Base-by-base conservation (phyloP, 2,329 filamentous ascomycete genomes). In the Penicillium psychrosexuale region DNA sequence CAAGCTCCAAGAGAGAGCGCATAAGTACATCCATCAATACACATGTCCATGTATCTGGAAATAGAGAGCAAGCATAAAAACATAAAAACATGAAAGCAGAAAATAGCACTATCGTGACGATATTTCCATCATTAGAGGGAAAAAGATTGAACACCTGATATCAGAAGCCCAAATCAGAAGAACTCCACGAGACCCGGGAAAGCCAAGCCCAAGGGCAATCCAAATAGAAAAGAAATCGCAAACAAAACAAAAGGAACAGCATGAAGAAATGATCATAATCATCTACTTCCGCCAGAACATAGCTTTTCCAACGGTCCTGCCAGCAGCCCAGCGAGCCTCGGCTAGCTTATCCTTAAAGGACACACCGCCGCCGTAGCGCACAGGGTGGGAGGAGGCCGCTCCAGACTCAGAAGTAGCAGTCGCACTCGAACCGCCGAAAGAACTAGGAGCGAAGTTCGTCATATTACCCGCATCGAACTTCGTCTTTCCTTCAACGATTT, bases 401-500 rank as follows among this genome's bases (percentile, higher is more conserved):
- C 15, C 54, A 11, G 52, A 38, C 49, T 67, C 61, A 1, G 69
- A 62, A 30, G 62, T 62, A 5, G 57, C 47, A 17, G 58, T 61
- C 7, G 55, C 47, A 44, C 53, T 68, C 5, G 63, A 62, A 27
- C 61, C 62, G 28, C 66, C 63, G 31, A 58, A 64, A 3, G 61
- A 53, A 17, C 57, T 61, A 2, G 66, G 62, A 3, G 64, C 62
- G 15, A 68, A 66, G 33, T 63, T 62, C 1, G 64, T 61, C 17
- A 74, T 64, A 34, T 72, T 72, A 0, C 72, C 73, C 0, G 73
- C 72, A 5, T 73, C 66, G 55, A 76, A 75, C 70, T 86, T 87
- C 62, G 96, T 83, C 64, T 90, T 85, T 0, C 91, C 93, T 74
- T 99, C 93, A 36, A 94, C 90, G 36, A 95, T 79, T 68, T 86